A percentile compares a stretch with the other conserved stretches of the same genome.
phyloP scores from a whole-genome alignment of 805 yeast species.

The Saccharomycopsis fibuligera region DNA sequence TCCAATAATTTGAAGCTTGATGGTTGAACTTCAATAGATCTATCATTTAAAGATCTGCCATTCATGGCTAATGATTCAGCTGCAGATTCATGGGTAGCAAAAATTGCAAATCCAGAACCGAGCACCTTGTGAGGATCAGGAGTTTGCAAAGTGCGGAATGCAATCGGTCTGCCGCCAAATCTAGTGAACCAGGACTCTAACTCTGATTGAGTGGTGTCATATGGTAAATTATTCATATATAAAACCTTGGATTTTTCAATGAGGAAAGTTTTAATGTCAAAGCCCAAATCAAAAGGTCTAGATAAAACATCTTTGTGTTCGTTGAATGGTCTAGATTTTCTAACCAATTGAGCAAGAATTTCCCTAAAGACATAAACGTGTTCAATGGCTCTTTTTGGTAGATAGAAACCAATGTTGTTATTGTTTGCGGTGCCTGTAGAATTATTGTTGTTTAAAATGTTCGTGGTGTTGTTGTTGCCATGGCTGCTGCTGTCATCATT shows the following conservation, averaged over 20 bases:
- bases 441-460: too few relatives aligned
- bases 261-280: slow-evolving; percentile 56
- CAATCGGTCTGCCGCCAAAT: slow-evolving; percentile 78
- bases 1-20: slow-evolving; percentile 74
- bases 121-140: slow-evolving; percentile 47
- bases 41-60: slow-evolving; percentile 68
- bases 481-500: not conserved
- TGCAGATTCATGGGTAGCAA: slow-evolving; percentile 82
- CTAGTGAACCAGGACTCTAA: slow-evolving; percentile 88
- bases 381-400: slow-evolving; percentile 11
- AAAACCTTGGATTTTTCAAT: slow-evolving; percentile 77
- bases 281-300: slow-evolving; percentile 59
- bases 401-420: not conserved
- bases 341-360: not conserved
- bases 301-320: not conserved
- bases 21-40: slow-evolving; percentile 79
- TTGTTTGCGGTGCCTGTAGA: not conserved
- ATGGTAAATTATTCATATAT: slow-evolving; percentile 72
- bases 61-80: slow-evolving; percentile 69
- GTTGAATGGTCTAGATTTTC: not conserved
- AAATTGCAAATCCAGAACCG: slow-evolving; percentile 77
- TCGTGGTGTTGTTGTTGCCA: not conserved
- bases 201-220: slow-evolving; percentile 85
- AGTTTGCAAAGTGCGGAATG: slow-evolving; percentile 82
- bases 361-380: not conserved